These are phyloP conservation scores for Coleophoma eucalyptorum DNA, from an alignment of 2,329 filamentous ascomycete genomes.

Conservation along the genomic window DNA sequence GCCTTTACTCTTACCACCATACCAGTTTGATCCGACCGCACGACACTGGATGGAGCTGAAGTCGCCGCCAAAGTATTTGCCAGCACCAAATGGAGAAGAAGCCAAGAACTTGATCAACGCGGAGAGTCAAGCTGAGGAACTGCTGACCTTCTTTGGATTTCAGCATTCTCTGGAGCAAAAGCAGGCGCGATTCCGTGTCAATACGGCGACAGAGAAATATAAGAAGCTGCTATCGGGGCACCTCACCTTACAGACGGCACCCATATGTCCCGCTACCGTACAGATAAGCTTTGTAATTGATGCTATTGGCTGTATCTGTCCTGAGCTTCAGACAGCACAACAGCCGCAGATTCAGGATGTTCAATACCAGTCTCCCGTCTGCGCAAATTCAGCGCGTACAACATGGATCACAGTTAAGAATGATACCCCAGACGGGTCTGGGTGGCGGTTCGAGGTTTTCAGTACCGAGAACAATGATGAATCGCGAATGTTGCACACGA, in stretches of 20 bases:
- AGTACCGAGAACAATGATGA: neutral
- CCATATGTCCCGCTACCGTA: neutral
- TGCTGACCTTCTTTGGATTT: conserved; percentile 27
- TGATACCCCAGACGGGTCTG: neutral
- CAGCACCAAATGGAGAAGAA: neutral
- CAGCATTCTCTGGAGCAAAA: conserved; percentile 20
- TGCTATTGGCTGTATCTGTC: neutral
- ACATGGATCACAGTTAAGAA: neutral
- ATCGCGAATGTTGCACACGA: neutral
- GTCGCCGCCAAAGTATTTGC: neutral
- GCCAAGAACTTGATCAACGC: too few relatives aligned
- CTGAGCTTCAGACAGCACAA: neutral
- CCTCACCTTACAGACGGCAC: conserved; percentile 20
- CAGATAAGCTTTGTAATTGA: neutral
- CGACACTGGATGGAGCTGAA: conserved; percentile 26
- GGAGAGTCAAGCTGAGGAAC: conserved; percentile 11
- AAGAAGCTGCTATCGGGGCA: conserved; percentile 31
- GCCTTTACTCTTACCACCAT: conserved; percentile 25
- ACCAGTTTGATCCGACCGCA: conserved; percentile 29
- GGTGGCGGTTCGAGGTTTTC: neutral
- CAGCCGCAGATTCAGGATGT: neutral
- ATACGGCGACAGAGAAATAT: conserved; percentile 32
- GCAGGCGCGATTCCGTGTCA: conserved; percentile 35
- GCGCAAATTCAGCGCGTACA: neutral
- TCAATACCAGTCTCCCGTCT: neutral